Base-by-base conservation (phyloP, 2,329 filamentous ascomycete species). In the Colletotrichum orbiculare region DNA sequence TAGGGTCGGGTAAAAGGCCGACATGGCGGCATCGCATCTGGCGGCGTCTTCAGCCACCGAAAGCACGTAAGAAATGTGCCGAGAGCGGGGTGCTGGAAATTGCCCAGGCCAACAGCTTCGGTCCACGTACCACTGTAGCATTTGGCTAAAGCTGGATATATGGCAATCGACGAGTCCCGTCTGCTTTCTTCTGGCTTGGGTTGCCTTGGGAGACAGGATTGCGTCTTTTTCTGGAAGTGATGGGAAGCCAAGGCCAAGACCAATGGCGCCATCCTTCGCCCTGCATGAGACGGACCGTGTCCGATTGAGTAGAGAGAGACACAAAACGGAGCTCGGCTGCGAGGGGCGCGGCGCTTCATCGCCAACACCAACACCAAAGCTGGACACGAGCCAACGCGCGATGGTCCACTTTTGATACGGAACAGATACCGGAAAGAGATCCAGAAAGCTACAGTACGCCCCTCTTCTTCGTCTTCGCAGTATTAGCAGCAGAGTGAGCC, bases 401-500 rank as follows among this genome's bases (percentile, higher is more conserved):
- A 25, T 25, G 25, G 4, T 25, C 25, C 60, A 66, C 63, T 66
- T 66, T 66, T 66, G 58, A 66, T 66, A 66, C 52, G 63, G 39
- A 50, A 43, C 15, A 33, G 49, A 39, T 56, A 43, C 52, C 43
- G 42, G 37, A 38, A 13, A 25, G 2, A 47, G 13, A 10, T 47
- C 33, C 42, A 5, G 33, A 45, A 15, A 38, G 42, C 52, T 47
- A 15, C 53, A 45, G 25, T 25, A 4, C 25, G 25, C 25, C 25
- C 25, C 25, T 25, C 25, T 25, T 25, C 25, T 25, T 25, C 25
- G 25, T 25, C 25, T 25, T 25, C 25, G 25, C 25, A 5, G 25
- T 4, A 25, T 4, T 25, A 25, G 25, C 25, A 25, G 25, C 25
- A 5, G 25, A 25, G 25, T 25, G 4, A 25, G 25, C 25, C 25